These are phyloP conservation scores for Fusarium keratoplasticum DNA, from an alignment of 2,329 filamentous ascomycete genomes.

Conservation along the genomic window DNA sequence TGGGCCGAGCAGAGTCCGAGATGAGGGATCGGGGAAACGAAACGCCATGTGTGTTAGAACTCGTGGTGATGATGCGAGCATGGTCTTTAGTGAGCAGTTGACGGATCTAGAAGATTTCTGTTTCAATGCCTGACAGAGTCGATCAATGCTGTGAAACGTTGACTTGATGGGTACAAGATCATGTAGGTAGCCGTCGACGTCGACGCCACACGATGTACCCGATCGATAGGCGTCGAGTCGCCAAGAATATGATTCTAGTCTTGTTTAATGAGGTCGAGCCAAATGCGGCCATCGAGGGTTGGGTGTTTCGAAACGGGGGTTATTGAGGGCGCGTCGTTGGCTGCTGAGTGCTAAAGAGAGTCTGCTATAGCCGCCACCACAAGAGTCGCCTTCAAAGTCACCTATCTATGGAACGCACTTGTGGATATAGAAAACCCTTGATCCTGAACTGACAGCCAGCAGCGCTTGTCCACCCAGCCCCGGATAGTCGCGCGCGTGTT, in stretches of 20 bases:
- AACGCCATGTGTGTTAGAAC: constrained; percentile 13
- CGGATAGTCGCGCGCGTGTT: constrained; percentile 41
- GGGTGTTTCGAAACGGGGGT: constrained; percentile 5
- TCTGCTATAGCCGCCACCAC: background rate
- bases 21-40: constrained; percentile 33
- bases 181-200: background rate
- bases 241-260: background rate
- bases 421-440: background rate
- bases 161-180: background rate
- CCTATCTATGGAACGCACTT: background rate
- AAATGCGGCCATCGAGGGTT: background rate
- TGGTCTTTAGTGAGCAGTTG: background rate
- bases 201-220: background rate
- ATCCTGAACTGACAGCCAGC: background rate
- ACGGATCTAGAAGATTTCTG: background rate
- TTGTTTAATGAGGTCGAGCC: background rate
- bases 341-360: background rate
- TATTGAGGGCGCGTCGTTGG: background rate
- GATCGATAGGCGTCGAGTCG: background rate
- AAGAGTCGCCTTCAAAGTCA: background rate
- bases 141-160: background rate
- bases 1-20: constrained; percentile 35
- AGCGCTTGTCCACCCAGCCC: constrained; percentile 18
- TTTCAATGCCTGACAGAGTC: background rate
- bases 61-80: constrained; percentile 19